These are phyloP conservation scores for Podila epigama DNA, from an alignment of 192 early-diverging fungal species.

Conservation along the genomic window DNA sequence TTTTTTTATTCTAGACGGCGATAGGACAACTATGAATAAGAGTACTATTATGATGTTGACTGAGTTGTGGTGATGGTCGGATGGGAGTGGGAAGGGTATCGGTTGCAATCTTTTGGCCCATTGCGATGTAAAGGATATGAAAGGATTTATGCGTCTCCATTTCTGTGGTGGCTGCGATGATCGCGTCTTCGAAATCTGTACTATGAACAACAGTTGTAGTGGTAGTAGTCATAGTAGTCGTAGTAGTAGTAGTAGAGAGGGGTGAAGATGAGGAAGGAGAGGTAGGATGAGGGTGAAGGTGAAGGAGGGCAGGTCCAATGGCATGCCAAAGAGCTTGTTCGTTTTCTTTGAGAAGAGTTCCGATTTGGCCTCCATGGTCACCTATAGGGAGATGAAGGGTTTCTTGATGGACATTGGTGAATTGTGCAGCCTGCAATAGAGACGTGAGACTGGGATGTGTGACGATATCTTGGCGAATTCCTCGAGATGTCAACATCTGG, in stretches of 20 bases:
- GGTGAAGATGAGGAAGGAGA: too few species aligned
- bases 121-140: conserved; percentile 30
- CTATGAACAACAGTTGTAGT: conserved; percentile 15
- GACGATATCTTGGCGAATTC: conserved; percentile 1
- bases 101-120: conserved; percentile 34
- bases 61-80: too few species aligned
- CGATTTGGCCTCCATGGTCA: conserved; percentile 33
- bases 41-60: too few species aligned
- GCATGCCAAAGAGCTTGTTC: conserved; percentile 29
- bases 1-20: too few species aligned
- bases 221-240: too few species aligned
- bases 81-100: too few species aligned
- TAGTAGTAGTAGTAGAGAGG: too few species aligned
- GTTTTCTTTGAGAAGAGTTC: conserved; percentile 26
- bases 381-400: conserved; percentile 19
- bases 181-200: conserved; percentile 21
- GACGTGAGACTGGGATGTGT: not conserved
- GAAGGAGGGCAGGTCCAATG: conserved; percentile 21
- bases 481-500: not conserved
- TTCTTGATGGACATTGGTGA: conserved; percentile 12
- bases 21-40: too few species aligned
- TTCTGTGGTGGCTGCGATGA: conserved; percentile 11
- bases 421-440: conserved; percentile 3
- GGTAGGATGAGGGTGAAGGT: too few species aligned
- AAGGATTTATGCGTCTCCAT: conserved; percentile 28